Base-by-base conservation (phyloP, 1,284 basidiomycete species). In the Singerocomus rubriflavus region DNA sequence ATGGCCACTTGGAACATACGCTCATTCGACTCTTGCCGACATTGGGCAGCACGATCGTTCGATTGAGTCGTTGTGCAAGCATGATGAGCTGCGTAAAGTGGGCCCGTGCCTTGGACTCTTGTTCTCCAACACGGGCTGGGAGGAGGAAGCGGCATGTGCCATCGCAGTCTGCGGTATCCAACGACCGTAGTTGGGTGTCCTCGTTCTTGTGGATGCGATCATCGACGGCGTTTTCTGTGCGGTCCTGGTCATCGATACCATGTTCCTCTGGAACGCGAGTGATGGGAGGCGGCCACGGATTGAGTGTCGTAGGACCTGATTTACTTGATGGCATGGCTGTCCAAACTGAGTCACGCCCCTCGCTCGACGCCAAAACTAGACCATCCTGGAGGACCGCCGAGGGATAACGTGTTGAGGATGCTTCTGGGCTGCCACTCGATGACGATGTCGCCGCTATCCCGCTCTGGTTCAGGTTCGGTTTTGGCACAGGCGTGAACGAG, bases 41-140 rank as follows among this genome's bases (percentile, higher is more conserved):
- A 44, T 77, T 77, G 5, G 80, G 80, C 3, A 81, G 66, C 9
- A 81, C 75, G 17, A 81, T 67, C 4, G 74, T 79, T 2, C 79
- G 72, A 51, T 75, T 71, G 25, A 82, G 69, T 13, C 51, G 56
- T 35, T 59, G 57, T 0, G 78, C 74, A 7, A 81, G 71, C 11
- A 62, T 57, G 3, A 71, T 48, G 48, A 81, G 65, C 52, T 80
- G 74, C 12, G 65, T 51, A 9, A 82, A 61, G 57, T 81, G 79
- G 2, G 72, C 58, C 12, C 75, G 72, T 3, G 76, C 73, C 54
- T 77, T 76, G 41, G 77, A 75, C 55, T 79, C 76, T 50, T 76
- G 76, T 61, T 78, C 78, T 13, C 70, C 67, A 31, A 80, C 67
- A 6, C 71, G 71, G 12, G 74, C 60, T 0, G 77, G 75, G 29